Conservation (phyloP, 2,329 filamentous ascomycete species). For the Ceratocystis albifundus region DNA sequence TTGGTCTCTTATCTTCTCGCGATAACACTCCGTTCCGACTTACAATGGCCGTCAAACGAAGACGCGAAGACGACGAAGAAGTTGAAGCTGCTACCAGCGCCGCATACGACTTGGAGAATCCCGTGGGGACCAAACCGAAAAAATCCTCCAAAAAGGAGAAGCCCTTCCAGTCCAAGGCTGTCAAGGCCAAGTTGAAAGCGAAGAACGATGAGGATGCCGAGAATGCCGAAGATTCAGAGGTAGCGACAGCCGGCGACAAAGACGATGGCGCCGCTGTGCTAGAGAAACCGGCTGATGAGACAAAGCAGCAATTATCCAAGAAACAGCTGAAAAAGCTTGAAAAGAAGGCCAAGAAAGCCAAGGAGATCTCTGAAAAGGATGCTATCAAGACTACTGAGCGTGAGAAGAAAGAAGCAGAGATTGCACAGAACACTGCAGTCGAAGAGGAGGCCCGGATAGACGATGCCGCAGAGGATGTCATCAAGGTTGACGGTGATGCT, state of each 20-base stretch:
- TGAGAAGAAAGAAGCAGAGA: slow-evolving; percentile 25
- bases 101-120: slow-evolving; percentile 25
- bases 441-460: slow-evolving; percentile 16
- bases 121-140: slow-evolving; percentile 27
- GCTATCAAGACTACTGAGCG: slow-evolving; percentile 24
- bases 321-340: slow-evolving; percentile 29
- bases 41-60: slow-evolving; percentile 21
- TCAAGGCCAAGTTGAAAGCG: slow-evolving; percentile 21
- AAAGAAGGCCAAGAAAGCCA: slow-evolving; percentile 28
- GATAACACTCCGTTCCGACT: neutral
- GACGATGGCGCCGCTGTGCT: slow-evolving; percentile 24
- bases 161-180: slow-evolving; percentile 23
- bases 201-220: neutral
- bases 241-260: slow-evolving; percentile 22
- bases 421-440: slow-evolving; percentile 22
- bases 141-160: slow-evolving; percentile 26
- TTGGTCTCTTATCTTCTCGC: too few relatives aligned
- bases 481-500: slow-evolving; percentile 25
- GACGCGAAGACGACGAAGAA: slow-evolving; percentile 25
- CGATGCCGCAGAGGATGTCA: slow-evolving; percentile 25
- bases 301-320: slow-evolving; percentile 24
- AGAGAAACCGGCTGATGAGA: slow-evolving; percentile 4
- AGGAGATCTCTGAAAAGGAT: slow-evolving; percentile 30
- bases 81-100: slow-evolving; percentile 25
- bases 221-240: slow-evolving; percentile 12